Conservation (phyloP, 2,329 filamentous ascomycete genomes). For the Chaetomium globosum region DNA sequence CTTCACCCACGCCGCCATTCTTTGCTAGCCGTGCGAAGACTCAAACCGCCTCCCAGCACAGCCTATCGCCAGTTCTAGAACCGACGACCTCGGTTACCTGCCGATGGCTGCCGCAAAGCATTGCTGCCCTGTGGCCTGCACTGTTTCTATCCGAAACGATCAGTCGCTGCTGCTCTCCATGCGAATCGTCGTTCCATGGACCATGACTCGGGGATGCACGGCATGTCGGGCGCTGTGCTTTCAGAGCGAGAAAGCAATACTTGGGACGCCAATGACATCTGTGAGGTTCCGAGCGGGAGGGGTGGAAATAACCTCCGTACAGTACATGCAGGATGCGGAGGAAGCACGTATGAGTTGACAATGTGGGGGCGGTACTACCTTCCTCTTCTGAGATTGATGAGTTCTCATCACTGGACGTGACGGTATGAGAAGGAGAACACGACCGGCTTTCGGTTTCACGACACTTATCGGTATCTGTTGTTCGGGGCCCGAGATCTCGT, state of each 20-base stretch:
- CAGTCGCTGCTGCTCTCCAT: background rate
- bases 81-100: constrained; percentile 1
- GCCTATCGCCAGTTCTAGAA: background rate
- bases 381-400: background rate
- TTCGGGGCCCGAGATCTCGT: background rate
- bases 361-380: background rate
- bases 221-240: constrained; percentile 8
- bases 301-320: background rate
- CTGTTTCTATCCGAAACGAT: background rate
- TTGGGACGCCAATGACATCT: constrained; percentile 8
- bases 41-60: background rate
- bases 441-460: background rate
- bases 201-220: constrained; percentile 3
- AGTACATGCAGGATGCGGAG: background rate
- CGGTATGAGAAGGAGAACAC: background rate
- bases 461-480: background rate
- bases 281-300: background rate
- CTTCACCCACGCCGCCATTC: background rate
- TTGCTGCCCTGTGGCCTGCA: constrained; percentile 15
- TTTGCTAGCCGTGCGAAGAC: background rate
- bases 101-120: constrained; percentile 5
- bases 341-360: background rate
- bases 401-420: background rate
- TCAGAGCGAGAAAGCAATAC: background rate
- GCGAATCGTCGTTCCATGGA: constrained; percentile 1